These are phyloP conservation scores for Barnettozyma vustinii DNA, from an alignment of 805 yeast genomes.

Conservation along the genomic window DNA sequence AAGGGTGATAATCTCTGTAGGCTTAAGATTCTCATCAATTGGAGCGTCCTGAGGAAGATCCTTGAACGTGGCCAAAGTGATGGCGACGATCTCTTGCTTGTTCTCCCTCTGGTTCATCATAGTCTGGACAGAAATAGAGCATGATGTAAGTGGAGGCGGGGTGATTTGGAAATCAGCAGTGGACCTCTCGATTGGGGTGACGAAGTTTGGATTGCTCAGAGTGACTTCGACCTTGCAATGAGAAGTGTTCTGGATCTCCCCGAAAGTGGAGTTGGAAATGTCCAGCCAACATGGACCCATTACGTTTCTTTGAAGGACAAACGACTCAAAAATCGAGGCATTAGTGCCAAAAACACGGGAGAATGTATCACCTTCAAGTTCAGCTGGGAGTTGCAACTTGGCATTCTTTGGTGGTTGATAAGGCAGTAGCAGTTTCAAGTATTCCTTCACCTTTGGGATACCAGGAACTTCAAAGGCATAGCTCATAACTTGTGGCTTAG, in stretches of 20 bases:
- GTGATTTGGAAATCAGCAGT: slow-evolving; percentile 32
- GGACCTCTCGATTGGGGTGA: slow-evolving; percentile 43
- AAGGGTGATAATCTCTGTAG: slow-evolving; percentile 60
- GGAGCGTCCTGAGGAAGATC: slow-evolving; percentile 74
- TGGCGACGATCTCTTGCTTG: slow-evolving; percentile 82
- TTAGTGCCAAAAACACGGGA: slow-evolving; percentile 74
- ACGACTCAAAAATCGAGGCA: slow-evolving; percentile 73
- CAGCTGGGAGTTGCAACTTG: slow-evolving; percentile 48
- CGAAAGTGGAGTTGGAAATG: slow-evolving; percentile 57
- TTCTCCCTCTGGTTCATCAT: slow-evolving; percentile 67
- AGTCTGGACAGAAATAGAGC: slow-evolving; percentile 77
- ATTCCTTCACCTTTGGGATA: slow-evolving; percentile 74
- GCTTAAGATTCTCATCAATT: slow-evolving; percentile 52
- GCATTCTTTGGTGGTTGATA: slow-evolving; percentile 55
- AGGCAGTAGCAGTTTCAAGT: slow-evolving; percentile 74
- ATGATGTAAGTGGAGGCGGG: slow-evolving; percentile 64
- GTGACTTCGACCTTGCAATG: slow-evolving; percentile 78
- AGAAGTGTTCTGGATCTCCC: slow-evolving; percentile 54
- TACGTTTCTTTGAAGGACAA: slow-evolving; percentile 72
- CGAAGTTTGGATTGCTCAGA: slow-evolving; percentile 41
- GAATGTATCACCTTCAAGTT: slow-evolving; percentile 71
- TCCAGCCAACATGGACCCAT: slow-evolving; percentile 99
- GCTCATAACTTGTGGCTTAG: slow-evolving; percentile 67
- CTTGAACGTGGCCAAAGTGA: slow-evolving; percentile 68
- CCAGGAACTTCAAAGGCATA: slow-evolving; percentile 86